Base-by-base conservation (phyloP, 2,329 filamentous ascomycete genomes). In the Clarireedia sp. region DNA sequence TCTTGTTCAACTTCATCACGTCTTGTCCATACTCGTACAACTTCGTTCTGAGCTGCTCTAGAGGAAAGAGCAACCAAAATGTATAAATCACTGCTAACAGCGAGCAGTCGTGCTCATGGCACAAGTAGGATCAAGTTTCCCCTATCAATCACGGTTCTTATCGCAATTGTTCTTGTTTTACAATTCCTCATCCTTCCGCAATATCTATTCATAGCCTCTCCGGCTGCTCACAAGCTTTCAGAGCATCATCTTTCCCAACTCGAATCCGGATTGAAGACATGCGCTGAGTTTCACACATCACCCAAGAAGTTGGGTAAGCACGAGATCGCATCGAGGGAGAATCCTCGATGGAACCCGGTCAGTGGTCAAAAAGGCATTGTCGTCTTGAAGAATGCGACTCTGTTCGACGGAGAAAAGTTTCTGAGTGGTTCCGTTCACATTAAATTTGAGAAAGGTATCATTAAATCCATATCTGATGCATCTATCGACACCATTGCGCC, bases 361-460 rank as follows among this genome's bases (percentile, higher is more conserved):
- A 69, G 63, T 47, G 73, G 73, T 3, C 73, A 75, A 55, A 65
- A 68, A 46, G 60, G 63, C 44, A 70, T 68, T 2, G 51, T 73
- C 4, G 55, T 74, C 3, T 60, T 75, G 24, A 66, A 64, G 38
- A 75, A 75, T 57, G 71, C 66, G 6, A 75, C 70, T 21, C 62
- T 76, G 12, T 76, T 75, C 55, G 73, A 76, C 60, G 74, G 74
- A 12, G 70, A 73, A 51, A 59, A 49, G 3, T 67, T 73, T 43
- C 49, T 70, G 7, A 40, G 61, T 2, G 59, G 63, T 12, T 37
- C 64, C 0, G 68, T 74, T 16, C 73, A 75, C 60, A 68, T 75
- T 40, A 54, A 64, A 5, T 70, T 75, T 50, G 62, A 67, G n/a
- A 64, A 69, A 44, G 73, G 73, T 7, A 60, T 74, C n/a, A 61